Evolutionary conservation across 1,139 yeast genomes (phyloP).

Genomic region (Saccharomyces hybrid): DNA sequence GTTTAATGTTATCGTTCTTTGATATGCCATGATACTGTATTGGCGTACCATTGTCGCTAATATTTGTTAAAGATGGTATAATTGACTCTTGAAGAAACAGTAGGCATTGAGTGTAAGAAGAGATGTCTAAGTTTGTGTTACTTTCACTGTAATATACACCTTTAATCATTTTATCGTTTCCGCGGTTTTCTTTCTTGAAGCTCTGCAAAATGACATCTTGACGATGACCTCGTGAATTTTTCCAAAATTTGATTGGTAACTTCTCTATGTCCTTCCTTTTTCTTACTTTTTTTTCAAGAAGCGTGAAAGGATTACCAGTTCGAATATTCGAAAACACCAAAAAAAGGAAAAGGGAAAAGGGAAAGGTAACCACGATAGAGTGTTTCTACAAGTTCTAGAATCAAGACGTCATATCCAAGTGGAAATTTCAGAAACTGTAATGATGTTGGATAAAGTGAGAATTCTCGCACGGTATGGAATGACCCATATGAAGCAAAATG

Average conservation of each 20-base stretch:
- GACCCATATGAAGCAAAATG: not conserved
- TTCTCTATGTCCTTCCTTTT: not conserved
- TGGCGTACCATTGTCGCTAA: not conserved
- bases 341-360: not conserved
- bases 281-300: not conserved
- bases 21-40: conserved; percentile 8
- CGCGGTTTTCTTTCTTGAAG: not conserved
- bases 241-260: not conserved
- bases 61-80: not conserved
- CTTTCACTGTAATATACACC: not conserved
- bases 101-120: not conserved
- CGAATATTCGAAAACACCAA: not conserved
- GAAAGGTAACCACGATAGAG: not conserved
- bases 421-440: not conserved
- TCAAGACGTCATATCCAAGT: not conserved
- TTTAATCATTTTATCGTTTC: not conserved
- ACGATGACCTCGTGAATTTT: not conserved
- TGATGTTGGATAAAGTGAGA: not conserved
- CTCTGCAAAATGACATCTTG: not conserved
- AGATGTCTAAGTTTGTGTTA: not conserved
- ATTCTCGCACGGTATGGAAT: not conserved
- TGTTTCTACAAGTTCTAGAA: not conserved
- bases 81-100: not conserved
- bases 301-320: not conserved
- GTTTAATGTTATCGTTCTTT: conserved; percentile 17